phyloP scores from a whole-genome alignment of 106 monocot genomes.

The Vanilla planifolia region DNA sequence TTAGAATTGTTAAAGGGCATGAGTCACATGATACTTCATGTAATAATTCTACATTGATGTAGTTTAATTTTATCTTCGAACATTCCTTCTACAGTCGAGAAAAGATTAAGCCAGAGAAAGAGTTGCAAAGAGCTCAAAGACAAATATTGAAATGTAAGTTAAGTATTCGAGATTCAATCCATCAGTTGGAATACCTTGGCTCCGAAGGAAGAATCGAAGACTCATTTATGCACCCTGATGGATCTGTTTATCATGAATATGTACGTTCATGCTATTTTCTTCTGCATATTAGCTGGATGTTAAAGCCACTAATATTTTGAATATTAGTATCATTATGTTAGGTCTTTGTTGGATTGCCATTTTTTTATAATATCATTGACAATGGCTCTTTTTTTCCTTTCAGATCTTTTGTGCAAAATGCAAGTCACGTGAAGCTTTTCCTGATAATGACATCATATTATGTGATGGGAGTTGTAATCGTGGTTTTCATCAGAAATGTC shows the following conservation, averaged over 20 bases:
- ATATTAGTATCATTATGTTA: no score
- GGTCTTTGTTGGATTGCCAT: slow-evolving; percentile 1
- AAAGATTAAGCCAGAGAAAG: slow-evolving; percentile 84
- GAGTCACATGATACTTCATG: background rate
- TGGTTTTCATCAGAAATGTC: slow-evolving; percentile 76
- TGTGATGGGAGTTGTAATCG: slow-evolving; percentile 69
- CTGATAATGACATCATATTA: slow-evolving; percentile 67
- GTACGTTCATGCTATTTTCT: slow-evolving; percentile 24
- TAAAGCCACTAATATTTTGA: no score
- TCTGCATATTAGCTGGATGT: background rate
- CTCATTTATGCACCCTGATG: slow-evolving; percentile 48
- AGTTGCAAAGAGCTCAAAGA: slow-evolving; percentile 69
- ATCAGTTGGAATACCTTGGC: slow-evolving; percentile 54
- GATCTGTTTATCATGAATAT: slow-evolving; percentile 61
- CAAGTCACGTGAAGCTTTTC: slow-evolving; percentile 56
- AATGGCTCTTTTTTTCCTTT: background rate
- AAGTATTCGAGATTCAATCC: slow-evolving; percentile 73
- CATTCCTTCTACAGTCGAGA: slow-evolving; percentile 46
- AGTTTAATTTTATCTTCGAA: background rate
- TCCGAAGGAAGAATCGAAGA: slow-evolving; percentile 53
- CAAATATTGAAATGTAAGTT: slow-evolving; percentile 79
- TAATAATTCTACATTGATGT: background rate
- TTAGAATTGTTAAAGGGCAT: background rate
- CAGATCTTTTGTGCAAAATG: slow-evolving; percentile 80
- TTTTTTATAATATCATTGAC: slow-evolving; percentile 3